phyloP scores from a whole-genome alignment of 164 flowering plant species.

The Vitis amurensis region DNA sequence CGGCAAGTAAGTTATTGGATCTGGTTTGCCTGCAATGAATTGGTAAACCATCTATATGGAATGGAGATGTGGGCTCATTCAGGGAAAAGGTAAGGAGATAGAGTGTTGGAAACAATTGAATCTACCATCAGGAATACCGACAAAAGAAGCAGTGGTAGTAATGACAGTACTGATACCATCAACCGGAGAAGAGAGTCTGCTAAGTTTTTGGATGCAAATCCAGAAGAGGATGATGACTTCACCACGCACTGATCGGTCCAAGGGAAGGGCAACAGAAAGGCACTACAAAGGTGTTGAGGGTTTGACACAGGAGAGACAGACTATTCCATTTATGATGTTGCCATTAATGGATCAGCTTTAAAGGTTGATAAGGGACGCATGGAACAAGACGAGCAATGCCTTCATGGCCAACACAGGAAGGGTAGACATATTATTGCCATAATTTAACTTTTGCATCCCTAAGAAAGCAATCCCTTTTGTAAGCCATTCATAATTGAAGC shows the following conservation, averaged over 20 bases:
- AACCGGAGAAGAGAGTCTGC: conserved; percentile 61
- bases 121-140: conserved; percentile 47
- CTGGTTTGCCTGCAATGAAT: neutral
- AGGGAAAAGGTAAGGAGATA: conserved; percentile 79
- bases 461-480: too few relatives aligned
- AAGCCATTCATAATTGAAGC: too few relatives aligned
- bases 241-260: conserved; percentile 45
- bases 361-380: too few relatives aligned
- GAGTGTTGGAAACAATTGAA: conserved; percentile 71
- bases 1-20: conserved; percentile 64
- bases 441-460: too few relatives aligned
- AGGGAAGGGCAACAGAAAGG: conserved; percentile 41
- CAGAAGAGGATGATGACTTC: conserved; percentile 49
- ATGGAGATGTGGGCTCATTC: conserved; percentile 10
- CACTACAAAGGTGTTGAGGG: too few relatives aligned
- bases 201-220: conserved; percentile 6
- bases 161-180: conserved; percentile 47
- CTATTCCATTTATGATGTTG: too few relatives aligned
- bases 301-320: too few relatives aligned
- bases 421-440: too few relatives aligned
- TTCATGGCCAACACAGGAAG: too few relatives aligned
- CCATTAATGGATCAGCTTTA: too few relatives aligned
- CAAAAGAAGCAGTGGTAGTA: conserved; percentile 44
- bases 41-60: neutral
- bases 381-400: too few relatives aligned